These are phyloP conservation scores for Diaporthe velutina DNA, from an alignment of 2,329 filamentous ascomycete species.

Conservation along the genomic window DNA sequence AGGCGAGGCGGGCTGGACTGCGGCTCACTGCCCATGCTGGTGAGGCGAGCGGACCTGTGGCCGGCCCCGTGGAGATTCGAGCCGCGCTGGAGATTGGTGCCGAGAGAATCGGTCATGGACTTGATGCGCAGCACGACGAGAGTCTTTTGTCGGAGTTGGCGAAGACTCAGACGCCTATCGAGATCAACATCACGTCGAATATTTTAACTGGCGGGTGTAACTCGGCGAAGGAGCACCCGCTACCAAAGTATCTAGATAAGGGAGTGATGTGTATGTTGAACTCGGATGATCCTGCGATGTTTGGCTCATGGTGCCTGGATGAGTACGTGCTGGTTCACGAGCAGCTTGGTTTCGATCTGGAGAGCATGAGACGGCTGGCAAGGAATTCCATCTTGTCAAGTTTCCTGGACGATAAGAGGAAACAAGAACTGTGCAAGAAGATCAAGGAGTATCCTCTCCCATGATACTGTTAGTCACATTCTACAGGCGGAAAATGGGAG, in stretches of 20 bases:
- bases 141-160: constrained; percentile 35
- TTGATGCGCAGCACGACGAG: constrained; percentile 38
- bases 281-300: constrained; percentile 41
- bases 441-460: constrained; percentile 5
- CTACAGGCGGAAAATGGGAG: not conserved
- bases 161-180: constrained; percentile 32
- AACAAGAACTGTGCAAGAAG: not conserved
- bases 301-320: constrained; percentile 38
- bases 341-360: constrained; percentile 31
- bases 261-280: constrained; percentile 35
- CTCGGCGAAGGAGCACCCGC: constrained; percentile 37
- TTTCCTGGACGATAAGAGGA: constrained; percentile 14
- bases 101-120: constrained; percentile 40
- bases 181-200: constrained; percentile 41
- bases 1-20: constrained; percentile 37
- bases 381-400: constrained; percentile 32
- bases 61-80: constrained; percentile 39
- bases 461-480: not conserved
- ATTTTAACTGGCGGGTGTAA: constrained; percentile 38
- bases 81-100: constrained; percentile 36
- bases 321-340: constrained; percentile 40
- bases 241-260: constrained; percentile 26
- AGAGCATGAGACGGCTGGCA: constrained; percentile 32
- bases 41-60: constrained; percentile 38
- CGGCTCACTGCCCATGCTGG: constrained; percentile 40